Percentiles rank a stretch among this genome's conserved stretches.
These are phyloP conservation scores for Fusarium guadeloupense DNA, from an alignment of 2,329 filamentous ascomycete species.

Conservation along the genomic window DNA sequence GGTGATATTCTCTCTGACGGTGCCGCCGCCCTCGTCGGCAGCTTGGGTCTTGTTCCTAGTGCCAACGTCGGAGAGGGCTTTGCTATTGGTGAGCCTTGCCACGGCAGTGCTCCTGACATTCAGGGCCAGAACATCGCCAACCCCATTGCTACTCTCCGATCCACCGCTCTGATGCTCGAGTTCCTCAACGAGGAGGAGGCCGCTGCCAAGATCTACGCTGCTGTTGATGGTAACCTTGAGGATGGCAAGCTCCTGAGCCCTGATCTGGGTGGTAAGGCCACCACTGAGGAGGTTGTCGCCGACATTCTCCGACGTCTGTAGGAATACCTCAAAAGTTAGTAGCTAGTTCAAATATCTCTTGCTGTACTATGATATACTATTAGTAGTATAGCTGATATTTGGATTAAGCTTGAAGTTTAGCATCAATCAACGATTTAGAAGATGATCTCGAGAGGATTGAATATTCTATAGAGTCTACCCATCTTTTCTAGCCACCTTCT, in stretches of 20 bases:
- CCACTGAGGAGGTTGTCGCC: slow-evolving; percentile 84
- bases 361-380: not conserved
- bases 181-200: slow-evolving; percentile 89
- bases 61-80: slow-evolving; percentile 96
- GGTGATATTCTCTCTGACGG: slow-evolving; percentile 97
- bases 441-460: slow-evolving; percentile 38
- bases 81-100: slow-evolving; percentile 97
- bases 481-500: slow-evolving; percentile 16
- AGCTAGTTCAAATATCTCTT: slow-evolving; percentile 4
- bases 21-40: slow-evolving; percentile 91
- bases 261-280: slow-evolving; percentile 88
- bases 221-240: slow-evolving; percentile 89
- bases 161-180: slow-evolving; percentile 93
- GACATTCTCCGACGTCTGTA: slow-evolving; percentile 88
- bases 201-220: slow-evolving; percentile 88
- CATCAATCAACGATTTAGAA: slow-evolving; percentile 1
- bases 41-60: slow-evolving; percentile 88
- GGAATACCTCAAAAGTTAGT: slow-evolving; percentile 20
- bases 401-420: slow-evolving; percentile 3
- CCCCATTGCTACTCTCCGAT: slow-evolving; percentile 92
- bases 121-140: slow-evolving; percentile 93
- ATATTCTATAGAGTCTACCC: slow-evolving; percentile 33
- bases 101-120: slow-evolving; percentile 95
- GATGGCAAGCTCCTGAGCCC: slow-evolving; percentile 85
- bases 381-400: not conserved